Evolutionary conservation across 495 filamentous ascomycete genomes (phyloP).

Genomic region (Aspergillus cavernicola): DNA sequence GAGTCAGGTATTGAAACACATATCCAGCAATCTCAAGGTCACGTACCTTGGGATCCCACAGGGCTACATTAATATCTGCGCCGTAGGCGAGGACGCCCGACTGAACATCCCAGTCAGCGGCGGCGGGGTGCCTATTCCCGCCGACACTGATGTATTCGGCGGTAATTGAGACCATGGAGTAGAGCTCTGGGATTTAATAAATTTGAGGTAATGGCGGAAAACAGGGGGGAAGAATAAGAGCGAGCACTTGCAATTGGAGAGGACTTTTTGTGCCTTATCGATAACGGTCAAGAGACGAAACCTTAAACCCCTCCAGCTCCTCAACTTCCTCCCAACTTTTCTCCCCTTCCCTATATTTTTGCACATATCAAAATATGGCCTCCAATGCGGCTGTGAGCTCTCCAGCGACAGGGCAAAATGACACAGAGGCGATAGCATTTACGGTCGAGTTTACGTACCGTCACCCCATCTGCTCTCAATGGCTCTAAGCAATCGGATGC

Average conservation of each 20-base stretch:
- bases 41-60: conserved; percentile 82
- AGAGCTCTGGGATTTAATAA: neutral
- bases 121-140: conserved; percentile 83
- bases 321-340: neutral
- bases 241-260: neutral
- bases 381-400: conserved; percentile 9
- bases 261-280: conserved; percentile 45
- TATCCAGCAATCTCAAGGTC: conserved; percentile 1
- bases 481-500: conserved; percentile 2
- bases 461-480: neutral
- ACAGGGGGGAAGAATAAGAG: neutral
- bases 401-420: conserved; percentile 8
- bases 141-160: conserved; percentile 75
- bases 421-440: conserved; percentile 41
- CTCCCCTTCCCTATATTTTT: neutral
- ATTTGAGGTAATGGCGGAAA: neutral
- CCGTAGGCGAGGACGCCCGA: conserved; percentile 80
- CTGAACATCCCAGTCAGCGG: conserved; percentile 81
- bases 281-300: conserved; percentile 31
- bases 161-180: conserved; percentile 37
- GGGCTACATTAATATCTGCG: conserved; percentile 78
- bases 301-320: conserved; percentile 6
- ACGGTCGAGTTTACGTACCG: conserved; percentile 75
- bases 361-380: neutral
- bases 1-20: neutral